Base-by-base conservation (phyloP, 176 grass and related monocot species). In the Oryza nivara region DNA sequence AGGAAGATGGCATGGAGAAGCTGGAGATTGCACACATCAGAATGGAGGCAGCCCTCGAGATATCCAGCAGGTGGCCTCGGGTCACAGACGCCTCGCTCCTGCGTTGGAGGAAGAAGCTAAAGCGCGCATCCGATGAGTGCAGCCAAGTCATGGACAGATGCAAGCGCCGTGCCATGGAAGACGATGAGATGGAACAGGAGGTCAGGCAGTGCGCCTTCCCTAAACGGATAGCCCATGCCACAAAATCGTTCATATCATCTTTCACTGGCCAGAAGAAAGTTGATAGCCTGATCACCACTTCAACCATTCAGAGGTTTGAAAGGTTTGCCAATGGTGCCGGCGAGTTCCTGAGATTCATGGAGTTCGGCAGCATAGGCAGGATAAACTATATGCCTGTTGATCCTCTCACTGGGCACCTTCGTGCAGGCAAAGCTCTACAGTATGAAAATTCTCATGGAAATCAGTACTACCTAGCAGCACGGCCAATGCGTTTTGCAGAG, bases 281-380 rank as follows among this genome's bases (percentile, higher is more conserved):
- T 58, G 54, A n/a, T n/a, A n/a, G 19, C 7, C 54, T 20, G 2
- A 9, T 49, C 47, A 49, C 47, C 11, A 49, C 54, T 9, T 20
- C 19, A 9, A 58, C 19, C 54, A 58, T 58, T 58, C 54, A 58
- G 19, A 64, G 38, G 4, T 82, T 82, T 48, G 80, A 83, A 23
- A 73, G 52, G 70, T 73, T 74, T 4, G 70, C 70, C 6, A 25
- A 74, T 36, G 25, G 81, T 23, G 81, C 70, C 10, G 20, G 58
- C 0, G 81, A 83, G 43, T 74, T 83, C 34, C 30, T 83, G 3
- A 81, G 79, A 43, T 60, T 80, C 46, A 19, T 58, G 54, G 54
- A 58, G 7, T 58, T 58, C 19, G 19, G 17, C 19, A 58, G 19
- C 54, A 58, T 58, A 58, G 17, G 54, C 17, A 58, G 17, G 6